phyloP scores from a whole-genome alignment of 192 early-diverging fungal genomes.

The Funneliformis geosporum region DNA sequence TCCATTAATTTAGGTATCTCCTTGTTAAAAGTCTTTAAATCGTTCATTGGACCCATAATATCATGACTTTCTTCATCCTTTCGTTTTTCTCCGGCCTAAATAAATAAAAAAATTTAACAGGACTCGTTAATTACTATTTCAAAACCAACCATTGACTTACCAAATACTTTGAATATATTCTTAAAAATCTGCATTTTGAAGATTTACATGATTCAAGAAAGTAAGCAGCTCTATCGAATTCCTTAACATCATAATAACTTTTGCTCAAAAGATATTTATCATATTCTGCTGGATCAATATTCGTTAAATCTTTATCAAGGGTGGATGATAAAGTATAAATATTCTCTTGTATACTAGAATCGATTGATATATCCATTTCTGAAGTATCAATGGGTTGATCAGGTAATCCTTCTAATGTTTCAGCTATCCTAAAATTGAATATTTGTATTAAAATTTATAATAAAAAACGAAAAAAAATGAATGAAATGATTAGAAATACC shows the following conservation, averaged over 20 bases:
- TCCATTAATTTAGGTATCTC: slow-evolving; percentile 49
- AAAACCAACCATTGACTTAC: slow-evolving; percentile 42
- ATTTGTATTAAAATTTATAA: slow-evolving; percentile 14
- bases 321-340: not conserved
- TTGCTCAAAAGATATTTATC: slow-evolving; percentile 66
- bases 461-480: not conserved
- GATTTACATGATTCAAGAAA: slow-evolving; percentile 51
- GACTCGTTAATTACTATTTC: not conserved
- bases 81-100: slow-evolving; percentile 59
- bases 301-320: not conserved
- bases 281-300: slow-evolving; percentile 21
- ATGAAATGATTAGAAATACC: slow-evolving; percentile 50
- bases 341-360: not conserved
- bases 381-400: not conserved
- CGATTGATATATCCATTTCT: slow-evolving; percentile 34
- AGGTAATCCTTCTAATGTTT: slow-evolving; percentile 48
- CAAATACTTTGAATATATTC: slow-evolving; percentile 77
- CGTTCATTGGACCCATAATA: slow-evolving; percentile 53
- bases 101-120: slow-evolving; percentile 7
- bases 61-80: slow-evolving; percentile 60
- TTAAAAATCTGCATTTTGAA: slow-evolving; percentile 67
- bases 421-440: slow-evolving; percentile 48
- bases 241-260: slow-evolving; percentile 70
- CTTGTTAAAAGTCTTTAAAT: slow-evolving; percentile 46
- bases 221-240: slow-evolving; percentile 66